phyloP scores from a whole-genome alignment of 352 stramenopile genomes.

The Phytopythium oedochilum region DNA sequence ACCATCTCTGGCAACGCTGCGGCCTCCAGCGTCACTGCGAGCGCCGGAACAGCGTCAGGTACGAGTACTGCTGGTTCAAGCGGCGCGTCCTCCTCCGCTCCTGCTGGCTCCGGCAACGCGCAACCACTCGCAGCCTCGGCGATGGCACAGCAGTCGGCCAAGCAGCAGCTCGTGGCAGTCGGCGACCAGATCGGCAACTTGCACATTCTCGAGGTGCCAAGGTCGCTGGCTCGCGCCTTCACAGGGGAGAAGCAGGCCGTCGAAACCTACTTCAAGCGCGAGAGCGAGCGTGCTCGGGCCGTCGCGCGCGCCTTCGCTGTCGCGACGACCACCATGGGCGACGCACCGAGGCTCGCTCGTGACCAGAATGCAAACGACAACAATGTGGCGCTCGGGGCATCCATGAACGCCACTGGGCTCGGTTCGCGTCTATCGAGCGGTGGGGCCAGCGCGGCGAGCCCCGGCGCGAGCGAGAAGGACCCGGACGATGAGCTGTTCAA shows the following conservation, averaged over 20 bases:
- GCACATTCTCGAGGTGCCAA: constrained; percentile 90
- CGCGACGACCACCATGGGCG: constrained; percentile 3
- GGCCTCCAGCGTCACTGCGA: constrained; percentile 1
- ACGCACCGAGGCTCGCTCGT: neutral
- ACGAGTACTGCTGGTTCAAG: neutral
- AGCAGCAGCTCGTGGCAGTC: constrained; percentile 89
- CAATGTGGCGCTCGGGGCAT: neutral
- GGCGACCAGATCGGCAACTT: constrained; percentile 91
- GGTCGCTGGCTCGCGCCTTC: constrained; percentile 80
- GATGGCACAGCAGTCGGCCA: constrained; percentile 29
- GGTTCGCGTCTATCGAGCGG: too few species aligned
- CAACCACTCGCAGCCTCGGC: neutral
- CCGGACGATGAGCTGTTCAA: constrained; percentile 70
- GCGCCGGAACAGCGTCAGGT: constrained; percentile 14
- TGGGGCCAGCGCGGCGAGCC: neutral
- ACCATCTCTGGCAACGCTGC: constrained; percentile 6
- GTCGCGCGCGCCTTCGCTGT: constrained; percentile 9
- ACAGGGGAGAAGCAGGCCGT: constrained; percentile 80
- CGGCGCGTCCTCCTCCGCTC: neutral
- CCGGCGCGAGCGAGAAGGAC: constrained; percentile 14
- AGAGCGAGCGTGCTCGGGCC: constrained; percentile 62
- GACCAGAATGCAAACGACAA: neutral
- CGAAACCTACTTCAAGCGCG: constrained; percentile 87
- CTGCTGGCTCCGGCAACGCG: too few species aligned
- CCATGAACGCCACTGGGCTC: neutral